phyloP scores from a whole-genome alignment of 129 eudicot species.

The Centrapalus pauciflorus region DNA sequence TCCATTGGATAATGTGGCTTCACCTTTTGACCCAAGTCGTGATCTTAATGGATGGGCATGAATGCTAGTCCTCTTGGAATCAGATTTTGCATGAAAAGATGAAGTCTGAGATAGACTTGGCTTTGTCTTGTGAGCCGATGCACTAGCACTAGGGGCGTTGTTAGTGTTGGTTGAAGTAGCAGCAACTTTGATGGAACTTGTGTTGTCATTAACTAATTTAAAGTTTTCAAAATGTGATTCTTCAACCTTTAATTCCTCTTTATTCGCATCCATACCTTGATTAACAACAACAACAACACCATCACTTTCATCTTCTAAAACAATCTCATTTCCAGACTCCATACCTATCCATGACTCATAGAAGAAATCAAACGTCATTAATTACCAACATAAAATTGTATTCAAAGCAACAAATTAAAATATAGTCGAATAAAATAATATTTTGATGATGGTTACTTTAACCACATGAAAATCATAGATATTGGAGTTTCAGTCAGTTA shows the following conservation, averaged over 20 bases:
- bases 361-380: background rate
- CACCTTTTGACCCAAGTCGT: slow-evolving; percentile 27
- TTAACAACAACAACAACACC: background rate
- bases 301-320: slow-evolving; percentile 32
- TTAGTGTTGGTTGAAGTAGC: slow-evolving; percentile 35
- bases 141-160: slow-evolving; percentile 22
- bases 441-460: too few species aligned
- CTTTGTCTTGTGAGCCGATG: slow-evolving; percentile 28
- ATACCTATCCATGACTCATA: slow-evolving; percentile 18
- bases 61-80: slow-evolving; percentile 39
- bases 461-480: too few species aligned
- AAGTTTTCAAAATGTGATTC: slow-evolving; percentile 19
- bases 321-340: slow-evolving; percentile 59
- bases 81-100: slow-evolving; percentile 56
- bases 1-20: slow-evolving; percentile 26
- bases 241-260: slow-evolving; percentile 25
- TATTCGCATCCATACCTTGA: slow-evolving; percentile 19
- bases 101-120: slow-evolving; percentile 47
- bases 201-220: slow-evolving; percentile 6
- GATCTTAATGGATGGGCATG: slow-evolving; percentile 40
- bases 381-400: background rate
- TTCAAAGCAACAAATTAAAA: too few species aligned
- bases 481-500: too few species aligned
- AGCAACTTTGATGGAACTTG: slow-evolving; percentile 1
- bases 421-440: too few species aligned